A percentile compares a stretch with the other conserved stretches of the same genome.
Evolutionary conservation across 768 basidiomycete genomes (phyloP).

Genomic region (Amanita exitialis): DNA sequence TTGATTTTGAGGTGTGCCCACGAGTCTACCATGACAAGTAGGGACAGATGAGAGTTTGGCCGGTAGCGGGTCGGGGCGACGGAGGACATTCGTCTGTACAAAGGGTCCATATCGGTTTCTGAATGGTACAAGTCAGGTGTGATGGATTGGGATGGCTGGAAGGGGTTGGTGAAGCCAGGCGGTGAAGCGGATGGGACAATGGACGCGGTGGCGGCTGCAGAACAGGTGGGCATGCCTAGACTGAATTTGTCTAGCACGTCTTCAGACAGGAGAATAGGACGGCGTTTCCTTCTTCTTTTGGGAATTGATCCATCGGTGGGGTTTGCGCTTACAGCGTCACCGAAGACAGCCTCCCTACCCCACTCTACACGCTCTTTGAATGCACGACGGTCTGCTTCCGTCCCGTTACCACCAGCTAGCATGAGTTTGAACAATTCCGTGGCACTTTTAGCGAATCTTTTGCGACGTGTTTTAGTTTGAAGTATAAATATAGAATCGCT

Average conservation of each 20-base stretch:
- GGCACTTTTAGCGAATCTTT: slow-evolving; percentile 63
- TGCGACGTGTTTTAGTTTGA: neutral
- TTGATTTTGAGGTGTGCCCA: slow-evolving; percentile 85
- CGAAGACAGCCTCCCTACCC: slow-evolving; percentile 74
- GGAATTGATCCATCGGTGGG: neutral
- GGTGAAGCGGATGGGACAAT: neutral
- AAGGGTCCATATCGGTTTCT: slow-evolving; percentile 4
- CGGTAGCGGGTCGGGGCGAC: slow-evolving; percentile 31
- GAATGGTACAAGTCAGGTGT: slow-evolving; percentile 5
- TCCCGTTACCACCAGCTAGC: slow-evolving; percentile 46
- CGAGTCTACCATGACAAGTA: slow-evolving; percentile 97
- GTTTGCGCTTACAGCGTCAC: slow-evolving; percentile 14
- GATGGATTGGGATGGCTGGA: neutral
- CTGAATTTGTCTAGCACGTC: slow-evolving; percentile 85
- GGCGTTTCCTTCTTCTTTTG: slow-evolving; percentile 18
- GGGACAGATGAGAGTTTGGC: slow-evolving; percentile 84
- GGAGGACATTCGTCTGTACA: slow-evolving; percentile 17
- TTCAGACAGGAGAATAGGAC: slow-evolving; percentile 76
- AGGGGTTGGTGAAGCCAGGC: neutral
- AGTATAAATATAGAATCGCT: no score
- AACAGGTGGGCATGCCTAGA: slow-evolving; percentile 38
- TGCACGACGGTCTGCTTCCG: slow-evolving; percentile 26
- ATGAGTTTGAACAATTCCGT: slow-evolving; percentile 95
- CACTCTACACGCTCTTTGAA: slow-evolving; percentile 67
- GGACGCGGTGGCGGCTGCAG: neutral